Conservation (phyloP, 2,329 filamentous ascomycete genomes). For the Fusarium tanahbumbuense region DNA sequence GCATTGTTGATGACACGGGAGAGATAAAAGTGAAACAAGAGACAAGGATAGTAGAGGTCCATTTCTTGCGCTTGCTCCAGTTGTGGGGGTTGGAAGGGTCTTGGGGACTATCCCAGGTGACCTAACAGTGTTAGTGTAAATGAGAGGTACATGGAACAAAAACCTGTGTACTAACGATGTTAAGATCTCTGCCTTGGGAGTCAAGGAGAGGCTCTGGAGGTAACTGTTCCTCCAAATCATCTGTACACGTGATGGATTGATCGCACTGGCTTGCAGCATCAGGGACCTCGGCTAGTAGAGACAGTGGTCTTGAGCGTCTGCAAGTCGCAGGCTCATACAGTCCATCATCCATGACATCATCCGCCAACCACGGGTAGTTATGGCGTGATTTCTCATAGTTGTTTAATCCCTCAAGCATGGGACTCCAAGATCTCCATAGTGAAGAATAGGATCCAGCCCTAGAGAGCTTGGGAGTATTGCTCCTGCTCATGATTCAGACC, state of each 20-base stretch:
- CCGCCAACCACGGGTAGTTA: slow-evolving; percentile 47
- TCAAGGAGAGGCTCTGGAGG: slow-evolving; percentile 17
- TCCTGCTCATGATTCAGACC: slow-evolving; percentile 5
- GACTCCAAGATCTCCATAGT: slow-evolving; percentile 48
- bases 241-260: background rate
- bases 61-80: slow-evolving; percentile 56
- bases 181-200: slow-evolving; percentile 23
- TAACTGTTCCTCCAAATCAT: slow-evolving; percentile 20
- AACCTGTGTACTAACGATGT: slow-evolving; percentile 34
- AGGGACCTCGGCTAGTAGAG: slow-evolving; percentile 21
- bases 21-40: slow-evolving; percentile 65
- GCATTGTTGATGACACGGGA: slow-evolving; percentile 64
- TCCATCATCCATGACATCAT: background rate
- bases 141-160: no score
- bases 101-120: slow-evolving; percentile 59
- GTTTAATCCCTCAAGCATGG: slow-evolving; percentile 32
- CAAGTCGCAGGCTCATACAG: background rate
- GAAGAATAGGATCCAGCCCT: slow-evolving; percentile 43
- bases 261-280: slow-evolving; percentile 1
- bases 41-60: slow-evolving; percentile 51
- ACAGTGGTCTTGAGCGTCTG: slow-evolving; percentile 8
- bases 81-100: slow-evolving; percentile 58
- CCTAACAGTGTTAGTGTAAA: slow-evolving; percentile 36
- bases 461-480: slow-evolving; percentile 30
- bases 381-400: slow-evolving; percentile 48